A percentile compares a stretch with the other conserved stretches of the same genome.
Evolutionary conservation across 106 monocot genomes (phyloP).

Genomic region (Ottelia alismoides): DNA sequence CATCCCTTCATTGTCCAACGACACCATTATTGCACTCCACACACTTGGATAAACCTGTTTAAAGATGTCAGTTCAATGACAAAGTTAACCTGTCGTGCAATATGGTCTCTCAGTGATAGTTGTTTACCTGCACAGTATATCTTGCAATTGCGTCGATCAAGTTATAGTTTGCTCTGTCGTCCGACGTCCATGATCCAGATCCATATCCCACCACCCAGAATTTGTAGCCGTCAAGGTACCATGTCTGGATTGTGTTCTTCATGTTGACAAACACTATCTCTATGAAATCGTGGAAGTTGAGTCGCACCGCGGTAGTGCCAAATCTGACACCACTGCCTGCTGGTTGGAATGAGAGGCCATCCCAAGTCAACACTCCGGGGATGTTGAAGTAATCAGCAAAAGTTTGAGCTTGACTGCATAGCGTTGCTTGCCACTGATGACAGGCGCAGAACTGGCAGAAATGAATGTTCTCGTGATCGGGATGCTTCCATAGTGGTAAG

Average conservation of each 20-base stretch:
- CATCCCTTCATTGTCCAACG: slow-evolving; percentile 86
- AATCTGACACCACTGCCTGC: slow-evolving; percentile 9
- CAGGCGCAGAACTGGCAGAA: slow-evolving; percentile 7
- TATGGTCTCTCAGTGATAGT: too few relatives aligned
- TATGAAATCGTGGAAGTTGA: slow-evolving; percentile 52
- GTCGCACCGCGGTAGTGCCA: slow-evolving; percentile 44
- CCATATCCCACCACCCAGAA: slow-evolving; percentile 95
- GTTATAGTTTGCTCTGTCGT: slow-evolving; percentile 33
- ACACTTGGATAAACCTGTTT: slow-evolving; percentile 65
- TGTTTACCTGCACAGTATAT: slow-evolving; percentile 76
- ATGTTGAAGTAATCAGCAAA: slow-evolving; percentile 52
- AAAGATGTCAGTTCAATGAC: too few relatives aligned
- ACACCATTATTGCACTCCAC: slow-evolving; percentile 69
- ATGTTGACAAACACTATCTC: slow-evolving; percentile 74
- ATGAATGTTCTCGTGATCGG: slow-evolving; percentile 12
- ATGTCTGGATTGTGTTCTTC: slow-evolving; percentile 45
- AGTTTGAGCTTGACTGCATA: slow-evolving; percentile 43
- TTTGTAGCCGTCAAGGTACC: slow-evolving; percentile 81
- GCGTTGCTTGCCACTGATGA: slow-evolving; percentile 17
- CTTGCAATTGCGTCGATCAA: slow-evolving; percentile 52
- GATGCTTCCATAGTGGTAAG: slow-evolving; percentile 31
- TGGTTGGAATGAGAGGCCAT: slow-evolving; percentile 13
- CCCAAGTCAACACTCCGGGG: slow-evolving; percentile 29
- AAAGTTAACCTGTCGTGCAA: too few relatives aligned
- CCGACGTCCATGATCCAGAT: slow-evolving; percentile 29